Evolutionary conservation across 306 rosid genomes (phyloP).

Genomic region (Trifolium pratense): DNA sequence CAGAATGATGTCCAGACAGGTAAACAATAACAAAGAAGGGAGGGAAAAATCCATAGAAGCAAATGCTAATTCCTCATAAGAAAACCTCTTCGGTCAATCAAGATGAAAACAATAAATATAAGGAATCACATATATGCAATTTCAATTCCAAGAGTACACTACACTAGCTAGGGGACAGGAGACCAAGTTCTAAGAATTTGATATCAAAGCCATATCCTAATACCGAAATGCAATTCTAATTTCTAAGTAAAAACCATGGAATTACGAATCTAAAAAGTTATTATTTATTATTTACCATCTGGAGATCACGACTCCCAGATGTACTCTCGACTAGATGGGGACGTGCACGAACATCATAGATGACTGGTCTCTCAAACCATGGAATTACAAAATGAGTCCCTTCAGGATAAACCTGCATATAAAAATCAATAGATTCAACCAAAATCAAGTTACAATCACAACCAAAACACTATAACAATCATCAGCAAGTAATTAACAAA

Average conservation of each 20-base stretch:
- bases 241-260: not conserved
- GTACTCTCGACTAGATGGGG: conserved; percentile 75
- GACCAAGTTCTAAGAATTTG: not conserved
- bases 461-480: no score
- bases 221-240: not conserved
- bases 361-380: conserved; percentile 89
- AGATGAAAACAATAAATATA: no score
- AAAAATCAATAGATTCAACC: not conserved
- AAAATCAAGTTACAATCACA: not conserved
- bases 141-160: not conserved
- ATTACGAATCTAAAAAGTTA: no score
- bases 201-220: not conserved
- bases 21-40: no score
- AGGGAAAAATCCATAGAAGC: not conserved
- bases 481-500: not conserved
- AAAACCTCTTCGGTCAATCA: not conserved
- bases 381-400: conserved; percentile 84
- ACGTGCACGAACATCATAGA: conserved; percentile 85
- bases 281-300: conserved; percentile 54
- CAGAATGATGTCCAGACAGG: not conserved
- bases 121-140: not conserved
- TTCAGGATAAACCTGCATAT: conserved; percentile 89
- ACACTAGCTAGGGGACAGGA: not conserved
- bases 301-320: conserved; percentile 87
- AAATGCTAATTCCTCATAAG: not conserved